Evolutionary conservation across 495 filamentous ascomycete genomes (phyloP), one percentile per base, ranked within the genome.

Genomic region (Talaromyces wortmannii): DNA sequence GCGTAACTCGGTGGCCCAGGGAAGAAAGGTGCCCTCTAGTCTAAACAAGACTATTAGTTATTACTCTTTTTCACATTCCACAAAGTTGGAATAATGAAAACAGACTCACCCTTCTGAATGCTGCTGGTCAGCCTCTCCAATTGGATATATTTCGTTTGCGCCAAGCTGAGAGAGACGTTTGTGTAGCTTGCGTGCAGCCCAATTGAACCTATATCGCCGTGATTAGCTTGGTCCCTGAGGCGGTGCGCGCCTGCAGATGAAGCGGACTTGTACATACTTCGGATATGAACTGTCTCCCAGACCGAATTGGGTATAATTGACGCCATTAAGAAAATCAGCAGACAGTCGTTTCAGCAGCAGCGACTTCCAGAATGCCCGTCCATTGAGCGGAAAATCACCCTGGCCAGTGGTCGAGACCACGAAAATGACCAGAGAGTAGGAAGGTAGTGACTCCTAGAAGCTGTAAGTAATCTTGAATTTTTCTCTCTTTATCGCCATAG

Each of bases 231-330:
- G 16, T 48, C 45, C 10, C 15, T 23, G 23, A 4, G 23, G 23
- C 23, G 23, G 36, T 31, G 8, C n/a, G 1, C 2, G 1, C 7
- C 15, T 15, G 10, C 1, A 47, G 5, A 13, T 11, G 16, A 11
- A 3, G 43, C 8, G 31, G 7, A 49, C 13, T 4, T 12, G 13
- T 42, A 55, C 71, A 55, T 77, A 92, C 88, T 92, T 90, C 5
- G 85, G 81, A 79, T 99, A 99, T 3, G 90, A 94, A 61, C 86
- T 95, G 70, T 99, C 92, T 1, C 94, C 94, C 13, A 97, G 78
- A 6, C 94, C 95, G 76, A 99, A 97, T 0, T 83, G 86, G 15
- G 88, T 81, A 68, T 96, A 96, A 0, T 75, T 74, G 16, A 95
- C 73, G 18, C 75, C 73, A 15, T 69, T 61, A 45, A 99, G 74